Evolutionary conservation across 805 yeast genomes (phyloP), one percentile per base, ranked within the genome.

Genomic region (Jamesozyma piceae): DNA sequence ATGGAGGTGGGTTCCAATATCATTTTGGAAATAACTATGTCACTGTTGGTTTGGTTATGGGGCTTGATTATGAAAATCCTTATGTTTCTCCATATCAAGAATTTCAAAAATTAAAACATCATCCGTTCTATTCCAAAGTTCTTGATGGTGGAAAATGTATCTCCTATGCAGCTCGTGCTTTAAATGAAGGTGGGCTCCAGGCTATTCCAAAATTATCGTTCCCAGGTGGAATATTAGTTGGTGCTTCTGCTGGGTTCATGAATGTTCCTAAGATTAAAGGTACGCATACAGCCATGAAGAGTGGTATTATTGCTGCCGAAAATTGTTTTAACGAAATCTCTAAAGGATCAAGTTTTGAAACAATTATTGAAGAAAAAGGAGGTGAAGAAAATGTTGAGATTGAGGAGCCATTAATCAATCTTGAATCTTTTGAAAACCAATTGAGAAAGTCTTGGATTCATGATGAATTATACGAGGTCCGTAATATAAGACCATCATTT

Each of bases 261-360:
- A 92, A 92, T 60, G 97, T 92, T 35, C 97, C 98, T 41, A 92
- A 90, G 63, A 85, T 92, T 57, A 92, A 92, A 66, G 99, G 99
- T 14, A 81, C 97, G 0, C 99, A 92, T 62, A 90, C 96, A 1
- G 97, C 99, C 1, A 86, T 92, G 78, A 92, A 92, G 64, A 74
- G 92, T 9, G 98, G 97, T 27, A 80, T 92, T 74, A 64, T 92
- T 24, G 98, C 98, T 2, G 98, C 97, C 2, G 97, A 92, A 55
- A 60, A 74, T 19, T 82, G 88, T 34, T 87, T 70, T 54, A 68
- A 71, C 38, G 72, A 67, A 8, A 65, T 82, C 39, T 69, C 75
- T 2, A 62, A 66, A 17, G 63, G 74, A 38, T 64, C 63, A 32
- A 66, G 65, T 42, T 54, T 66, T 21, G 65, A 63, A 38, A 67